Evolutionary conservation across 2,329 filamentous ascomycete species (phyloP).

Genomic region (Cladosporium colombiae): DNA sequence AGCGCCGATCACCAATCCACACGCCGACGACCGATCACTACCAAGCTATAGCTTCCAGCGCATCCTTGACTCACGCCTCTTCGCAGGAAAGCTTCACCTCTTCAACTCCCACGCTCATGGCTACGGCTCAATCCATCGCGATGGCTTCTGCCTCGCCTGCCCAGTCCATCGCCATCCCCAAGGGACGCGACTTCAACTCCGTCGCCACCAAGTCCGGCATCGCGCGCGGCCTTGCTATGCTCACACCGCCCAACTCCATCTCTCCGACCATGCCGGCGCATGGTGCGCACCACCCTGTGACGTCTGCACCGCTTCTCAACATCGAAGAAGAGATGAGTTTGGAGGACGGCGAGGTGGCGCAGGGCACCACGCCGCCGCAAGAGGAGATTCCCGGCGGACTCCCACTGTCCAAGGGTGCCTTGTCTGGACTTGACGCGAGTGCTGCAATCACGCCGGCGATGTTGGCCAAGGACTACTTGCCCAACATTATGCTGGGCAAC

Average conservation of each 20-base stretch:
- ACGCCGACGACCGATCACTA: background rate
- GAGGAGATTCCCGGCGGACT: slow-evolving; percentile 32
- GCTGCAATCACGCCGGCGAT: slow-evolving; percentile 82
- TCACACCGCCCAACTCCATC: slow-evolving; percentile 93
- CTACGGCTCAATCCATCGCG: slow-evolving; percentile 33
- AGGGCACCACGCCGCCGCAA: slow-evolving; percentile 32
- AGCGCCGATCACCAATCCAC: slow-evolving; percentile 11
- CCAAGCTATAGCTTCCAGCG: slow-evolving; percentile 3
- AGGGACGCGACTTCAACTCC: slow-evolving; percentile 27
- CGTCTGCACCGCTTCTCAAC: slow-evolving; percentile 48
- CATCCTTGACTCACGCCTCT: slow-evolving; percentile 29
- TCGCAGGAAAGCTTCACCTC: slow-evolving; percentile 38
- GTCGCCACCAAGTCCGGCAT: slow-evolving; percentile 29
- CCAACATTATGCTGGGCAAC: slow-evolving; percentile 84
- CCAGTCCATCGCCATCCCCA: slow-evolving; percentile 33
- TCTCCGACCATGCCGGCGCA: slow-evolving; percentile 84
- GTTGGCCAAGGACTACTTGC: slow-evolving; percentile 86
- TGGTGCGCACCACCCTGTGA: slow-evolving; percentile 63
- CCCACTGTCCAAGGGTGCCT: slow-evolving; percentile 52
- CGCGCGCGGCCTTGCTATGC: slow-evolving; percentile 57
- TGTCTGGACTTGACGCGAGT: slow-evolving; percentile 65
- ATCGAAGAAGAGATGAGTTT: slow-evolving; percentile 83
- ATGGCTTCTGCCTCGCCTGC: slow-evolving; percentile 39
- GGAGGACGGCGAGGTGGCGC: slow-evolving; percentile 64
- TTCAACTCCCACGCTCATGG: slow-evolving; percentile 33